phyloP scores from a whole-genome alignment of 371 early-diverging fungal genomes.

The Astathelohania contejeani region DNA sequence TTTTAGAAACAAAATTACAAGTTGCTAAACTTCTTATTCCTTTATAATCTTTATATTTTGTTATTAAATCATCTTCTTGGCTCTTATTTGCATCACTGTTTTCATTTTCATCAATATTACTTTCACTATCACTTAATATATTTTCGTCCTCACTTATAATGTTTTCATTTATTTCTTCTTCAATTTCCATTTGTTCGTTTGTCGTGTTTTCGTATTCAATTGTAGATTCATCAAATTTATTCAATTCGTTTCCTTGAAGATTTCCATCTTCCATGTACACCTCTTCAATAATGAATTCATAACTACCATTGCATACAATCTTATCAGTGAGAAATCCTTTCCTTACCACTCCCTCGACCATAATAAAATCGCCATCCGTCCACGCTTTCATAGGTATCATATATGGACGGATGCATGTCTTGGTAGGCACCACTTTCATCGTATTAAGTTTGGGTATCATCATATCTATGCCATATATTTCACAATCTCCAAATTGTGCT shows the following conservation, averaged over 20 bases:
- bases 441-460: constrained; percentile 23
- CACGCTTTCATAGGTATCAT: constrained; percentile 26
- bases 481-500: constrained; percentile 34
- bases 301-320: constrained; percentile 44
- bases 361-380: not conserved
- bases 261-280: constrained; percentile 5
- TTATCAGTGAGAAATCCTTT: constrained; percentile 37
- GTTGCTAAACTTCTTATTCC: constrained; percentile 37
- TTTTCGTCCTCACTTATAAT: constrained; percentile 11
- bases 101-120: not conserved
- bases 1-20: constrained; percentile 25
- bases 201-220: constrained; percentile 12
- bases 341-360: constrained; percentile 41
- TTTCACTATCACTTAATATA: constrained; percentile 1
- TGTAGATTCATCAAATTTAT: constrained; percentile 22
- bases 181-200: constrained; percentile 5
- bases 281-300: constrained; percentile 20
- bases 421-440: constrained; percentile 25
- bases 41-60: constrained; percentile 32
- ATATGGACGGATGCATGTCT: constrained; percentile 36
- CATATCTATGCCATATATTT: constrained; percentile 18
- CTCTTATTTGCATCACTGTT: constrained; percentile 4
- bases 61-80: constrained; percentile 17
- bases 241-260: constrained; percentile 4
- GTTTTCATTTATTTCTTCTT: constrained; percentile 2